These are phyloP conservation scores for Nakazawaea laoshanensis DNA, from an alignment of 805 yeast genomes.

Conservation along the genomic window DNA sequence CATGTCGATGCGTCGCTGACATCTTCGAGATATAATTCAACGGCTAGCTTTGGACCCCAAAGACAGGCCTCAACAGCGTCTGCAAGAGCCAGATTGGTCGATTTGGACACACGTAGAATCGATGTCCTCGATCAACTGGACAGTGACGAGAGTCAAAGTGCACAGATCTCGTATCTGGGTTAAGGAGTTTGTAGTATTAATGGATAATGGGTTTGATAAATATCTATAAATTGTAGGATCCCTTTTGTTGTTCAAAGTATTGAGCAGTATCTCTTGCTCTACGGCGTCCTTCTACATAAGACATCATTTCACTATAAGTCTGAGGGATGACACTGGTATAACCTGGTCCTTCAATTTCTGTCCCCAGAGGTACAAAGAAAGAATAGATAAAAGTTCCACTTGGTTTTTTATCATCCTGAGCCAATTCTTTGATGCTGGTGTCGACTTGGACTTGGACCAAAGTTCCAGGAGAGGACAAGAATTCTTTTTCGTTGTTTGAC, in stretches of 20 bases:
- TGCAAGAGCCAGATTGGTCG: slow-evolving; percentile 24
- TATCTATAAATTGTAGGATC: not conserved
- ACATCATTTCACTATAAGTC: slow-evolving; percentile 88
- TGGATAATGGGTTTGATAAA: not conserved
- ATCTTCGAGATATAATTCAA: not conserved
- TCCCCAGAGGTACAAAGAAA: slow-evolving; percentile 69
- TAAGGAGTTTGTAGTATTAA: not conserved
- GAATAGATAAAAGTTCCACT: slow-evolving; percentile 88
- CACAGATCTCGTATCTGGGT: slow-evolving; percentile 18
- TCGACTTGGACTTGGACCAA: slow-evolving; percentile 85
- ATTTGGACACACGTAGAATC: slow-evolving; percentile 22
- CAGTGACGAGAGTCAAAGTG: slow-evolving; percentile 19
- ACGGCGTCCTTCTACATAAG: slow-evolving; percentile 83
- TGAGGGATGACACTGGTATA: slow-evolving; percentile 76
- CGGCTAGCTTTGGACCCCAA: slow-evolving; percentile 4
- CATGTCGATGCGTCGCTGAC: slow-evolving; percentile 7
- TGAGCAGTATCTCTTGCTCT: slow-evolving; percentile 77
- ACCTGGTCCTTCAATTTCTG: slow-evolving; percentile 38
- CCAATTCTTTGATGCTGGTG: slow-evolving; percentile 65
- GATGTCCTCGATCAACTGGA: slow-evolving; percentile 20
- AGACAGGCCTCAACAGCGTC: slow-evolving; percentile 7
- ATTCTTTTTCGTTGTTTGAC: slow-evolving; percentile 42
- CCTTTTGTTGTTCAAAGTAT: slow-evolving; percentile 41
- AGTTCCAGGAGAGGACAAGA: slow-evolving; percentile 73
- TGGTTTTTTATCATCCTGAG: slow-evolving; percentile 50